These are phyloP conservation scores for Neurospora africana DNA, from an alignment of 495 filamentous ascomycete genomes.

Conservation along the genomic window DNA sequence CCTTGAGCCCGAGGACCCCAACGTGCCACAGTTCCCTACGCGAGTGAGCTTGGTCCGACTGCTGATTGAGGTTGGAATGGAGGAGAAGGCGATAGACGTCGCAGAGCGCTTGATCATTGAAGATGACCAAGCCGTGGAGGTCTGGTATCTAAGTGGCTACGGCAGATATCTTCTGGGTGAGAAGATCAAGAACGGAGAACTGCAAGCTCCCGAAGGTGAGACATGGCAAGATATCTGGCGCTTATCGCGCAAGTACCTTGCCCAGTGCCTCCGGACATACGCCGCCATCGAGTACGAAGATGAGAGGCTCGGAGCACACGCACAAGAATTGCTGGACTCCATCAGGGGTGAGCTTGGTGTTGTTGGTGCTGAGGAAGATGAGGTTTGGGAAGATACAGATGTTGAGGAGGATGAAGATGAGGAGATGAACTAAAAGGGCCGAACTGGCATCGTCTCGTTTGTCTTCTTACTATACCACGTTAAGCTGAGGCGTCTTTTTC, in stretches of 20 bases:
- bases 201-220: slow-evolving; percentile 23
- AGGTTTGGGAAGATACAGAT: slow-evolving; percentile 38
- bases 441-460: background rate
- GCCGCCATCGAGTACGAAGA: slow-evolving; percentile 59
- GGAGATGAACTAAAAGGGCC: slow-evolving; percentile 15
- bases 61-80: slow-evolving; percentile 81
- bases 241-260: slow-evolving; percentile 51
- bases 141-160: slow-evolving; percentile 96
- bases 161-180: slow-evolving; percentile 68
- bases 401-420: slow-evolving; percentile 36
- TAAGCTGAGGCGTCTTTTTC: slow-evolving; percentile 3
- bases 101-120: slow-evolving; percentile 73
- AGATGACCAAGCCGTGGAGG: slow-evolving; percentile 88
- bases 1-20: slow-evolving; percentile 49
- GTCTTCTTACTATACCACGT: background rate
- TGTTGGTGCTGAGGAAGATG: slow-evolving; percentile 31
- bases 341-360: slow-evolving; percentile 49
- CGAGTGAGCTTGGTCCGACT: slow-evolving; percentile 74
- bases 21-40: slow-evolving; percentile 71
- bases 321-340: slow-evolving; percentile 45
- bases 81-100: slow-evolving; percentile 73
- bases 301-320: slow-evolving; percentile 55
- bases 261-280: slow-evolving; percentile 50
- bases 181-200: slow-evolving; percentile 41
- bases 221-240: slow-evolving; percentile 40